These are phyloP conservation scores for Lecanosticta acicola DNA, from an alignment of 2,329 filamentous ascomycete genomes.

Conservation along the genomic window DNA sequence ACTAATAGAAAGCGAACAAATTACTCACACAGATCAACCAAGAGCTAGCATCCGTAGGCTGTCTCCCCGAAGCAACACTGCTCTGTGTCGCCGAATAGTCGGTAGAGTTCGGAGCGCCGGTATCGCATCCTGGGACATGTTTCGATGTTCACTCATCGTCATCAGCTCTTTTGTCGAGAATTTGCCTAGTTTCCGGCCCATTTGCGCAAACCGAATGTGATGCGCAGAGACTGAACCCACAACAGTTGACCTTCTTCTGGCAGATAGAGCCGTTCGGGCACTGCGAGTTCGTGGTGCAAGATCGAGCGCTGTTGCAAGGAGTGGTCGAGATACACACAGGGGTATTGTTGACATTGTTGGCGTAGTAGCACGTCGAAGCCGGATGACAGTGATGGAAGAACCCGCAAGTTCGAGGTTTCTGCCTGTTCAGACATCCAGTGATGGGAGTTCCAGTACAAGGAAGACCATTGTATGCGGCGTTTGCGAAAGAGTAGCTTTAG, in stretches of 20 bases:
- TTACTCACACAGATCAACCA: too few relatives aligned
- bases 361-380: conserved; percentile 6
- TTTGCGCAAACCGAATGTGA: conserved; percentile 9
- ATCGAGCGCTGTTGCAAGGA: neutral
- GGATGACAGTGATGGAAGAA: conserved; percentile 4
- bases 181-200: conserved; percentile 4
- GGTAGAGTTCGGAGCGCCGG: neutral
- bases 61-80: too few relatives aligned
- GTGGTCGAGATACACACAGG: neutral
- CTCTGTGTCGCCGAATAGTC: too few relatives aligned
- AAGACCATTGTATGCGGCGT: conserved; percentile 4
- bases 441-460: conserved; percentile 4
- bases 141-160: neutral
- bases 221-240: conserved; percentile 7
- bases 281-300: conserved; percentile 7
- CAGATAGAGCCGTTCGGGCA: conserved; percentile 4
- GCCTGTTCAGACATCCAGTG: conserved; percentile 1
- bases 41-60: too few relatives aligned
- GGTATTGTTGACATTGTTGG: neutral
- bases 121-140: neutral
- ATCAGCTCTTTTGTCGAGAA: conserved; percentile 8
- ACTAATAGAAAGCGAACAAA: too few relatives aligned
- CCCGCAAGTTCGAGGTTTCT: conserved; percentile 3
- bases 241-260: conserved; percentile 7
- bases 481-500: conserved; percentile 8